Percentiles rank a stretch among this genome's conserved stretches.
Conservation (phyloP, 164 flowering plant species). For the Malania oleifera region DNA sequence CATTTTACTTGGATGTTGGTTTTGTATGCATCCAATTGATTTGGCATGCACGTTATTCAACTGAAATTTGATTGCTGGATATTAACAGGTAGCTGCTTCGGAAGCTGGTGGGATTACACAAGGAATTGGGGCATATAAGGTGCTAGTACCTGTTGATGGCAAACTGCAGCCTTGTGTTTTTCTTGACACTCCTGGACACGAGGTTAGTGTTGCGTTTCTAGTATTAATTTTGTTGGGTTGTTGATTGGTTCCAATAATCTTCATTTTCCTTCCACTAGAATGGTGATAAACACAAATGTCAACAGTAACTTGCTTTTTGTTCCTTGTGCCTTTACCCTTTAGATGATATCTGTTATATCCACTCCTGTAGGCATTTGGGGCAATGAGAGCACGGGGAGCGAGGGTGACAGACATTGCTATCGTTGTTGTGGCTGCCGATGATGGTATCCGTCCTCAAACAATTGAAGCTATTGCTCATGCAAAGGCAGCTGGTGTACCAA, state of each 20-base stretch:
- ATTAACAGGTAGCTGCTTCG: conserved; percentile 76
- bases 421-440: conserved; percentile 98
- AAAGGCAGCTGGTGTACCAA: conserved; percentile 93
- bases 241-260: neutral
- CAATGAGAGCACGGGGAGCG: conserved; percentile 99
- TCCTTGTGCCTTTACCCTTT: conserved; percentile 1
- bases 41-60: neutral
- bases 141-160: conserved; percentile 77
- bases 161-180: conserved; percentile 74
- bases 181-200: conserved; percentile 97
- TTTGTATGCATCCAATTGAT: neutral
- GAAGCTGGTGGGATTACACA: conserved; percentile 99
- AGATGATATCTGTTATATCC: conserved; percentile 12
- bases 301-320: conserved; percentile 5
- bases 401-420: conserved; percentile 94
- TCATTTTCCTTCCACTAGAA: neutral
- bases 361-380: conserved; percentile 80
- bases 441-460: conserved; percentile 97
- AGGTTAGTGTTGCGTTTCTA: too few relatives aligned
- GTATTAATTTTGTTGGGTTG: too few relatives aligned
- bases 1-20: too few relatives aligned
- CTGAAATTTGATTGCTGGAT: conserved; percentile 9
- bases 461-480: conserved; percentile 98
- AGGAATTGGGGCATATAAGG: conserved; percentile 96
- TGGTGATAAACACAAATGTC: conserved; percentile 4